phyloP scores from a whole-genome alignment of 495 filamentous ascomycete genomes.

The Penicillium riverlandense region DNA sequence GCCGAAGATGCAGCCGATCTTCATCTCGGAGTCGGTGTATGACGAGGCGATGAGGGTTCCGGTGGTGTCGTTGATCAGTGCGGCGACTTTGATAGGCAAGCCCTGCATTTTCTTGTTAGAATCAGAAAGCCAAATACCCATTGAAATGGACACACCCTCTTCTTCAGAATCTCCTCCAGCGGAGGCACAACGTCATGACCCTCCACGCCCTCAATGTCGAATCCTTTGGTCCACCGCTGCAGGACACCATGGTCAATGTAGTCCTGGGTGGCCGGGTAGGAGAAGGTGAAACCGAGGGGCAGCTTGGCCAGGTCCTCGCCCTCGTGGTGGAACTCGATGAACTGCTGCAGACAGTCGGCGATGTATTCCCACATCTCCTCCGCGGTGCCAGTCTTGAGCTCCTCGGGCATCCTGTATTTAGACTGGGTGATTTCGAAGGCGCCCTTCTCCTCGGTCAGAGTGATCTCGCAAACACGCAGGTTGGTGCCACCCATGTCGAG shows the following conservation, averaged over 20 bases:
- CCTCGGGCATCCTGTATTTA: conserved; percentile 95
- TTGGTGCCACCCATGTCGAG: conserved; percentile 99
- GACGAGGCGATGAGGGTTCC: conserved; percentile 97
- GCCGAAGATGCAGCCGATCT: conserved; percentile 96
- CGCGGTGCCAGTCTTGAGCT: conserved; percentile 81
- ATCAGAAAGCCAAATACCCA: not conserved
- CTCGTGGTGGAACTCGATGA: conserved; percentile 86
- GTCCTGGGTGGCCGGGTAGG: conserved; percentile 92
- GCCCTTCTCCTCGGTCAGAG: conserved; percentile 80
- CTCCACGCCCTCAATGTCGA: conserved; percentile 95
- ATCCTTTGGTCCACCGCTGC: conserved; percentile 98
- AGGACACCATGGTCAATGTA: conserved; percentile 94
- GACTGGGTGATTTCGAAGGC: conserved; percentile 99
- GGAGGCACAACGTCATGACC: conserved; percentile 91
- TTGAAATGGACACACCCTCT: conserved; percentile 43
- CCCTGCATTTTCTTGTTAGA: conserved; percentile 39
- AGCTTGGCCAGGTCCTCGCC: conserved; percentile 53
- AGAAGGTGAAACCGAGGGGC: conserved; percentile 95
- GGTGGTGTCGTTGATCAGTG: conserved; percentile 95
- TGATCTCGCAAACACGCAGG: conserved; percentile 94
- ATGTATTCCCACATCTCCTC: conserved; percentile 98
- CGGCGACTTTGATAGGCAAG: conserved; percentile 87
- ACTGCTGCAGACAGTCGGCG: conserved; percentile 93
- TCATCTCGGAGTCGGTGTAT: conserved; percentile 87
- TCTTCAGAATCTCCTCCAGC: conserved; percentile 75